phyloP scores from a whole-genome alignment of 2,329 filamentous ascomycete species.

The Arthrobotrys sphaeroides region DNA sequence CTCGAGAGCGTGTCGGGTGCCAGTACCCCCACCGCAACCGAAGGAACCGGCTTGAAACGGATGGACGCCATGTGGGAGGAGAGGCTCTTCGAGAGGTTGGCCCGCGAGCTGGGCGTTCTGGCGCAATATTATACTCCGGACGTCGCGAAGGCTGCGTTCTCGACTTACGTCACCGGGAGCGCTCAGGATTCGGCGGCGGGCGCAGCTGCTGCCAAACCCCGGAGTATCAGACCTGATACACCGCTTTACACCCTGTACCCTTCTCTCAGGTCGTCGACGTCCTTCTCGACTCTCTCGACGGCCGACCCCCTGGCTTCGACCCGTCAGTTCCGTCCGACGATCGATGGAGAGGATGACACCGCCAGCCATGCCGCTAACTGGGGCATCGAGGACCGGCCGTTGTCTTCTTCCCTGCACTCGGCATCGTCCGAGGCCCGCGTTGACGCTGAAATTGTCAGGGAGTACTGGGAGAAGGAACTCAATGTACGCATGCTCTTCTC shows the following conservation, averaged over 20 bases:
- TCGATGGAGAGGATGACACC: conserved; percentile 59
- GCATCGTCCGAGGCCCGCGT: conserved; percentile 55
- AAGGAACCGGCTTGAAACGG: conserved; percentile 57
- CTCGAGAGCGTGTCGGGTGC: conserved; percentile 59
- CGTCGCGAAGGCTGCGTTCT: conserved; percentile 75
- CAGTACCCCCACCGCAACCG: conserved; percentile 62
- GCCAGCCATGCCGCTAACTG: conserved; percentile 69
- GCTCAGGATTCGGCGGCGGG: background rate
- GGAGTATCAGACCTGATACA: conserved; percentile 24
- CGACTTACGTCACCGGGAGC: conserved; percentile 72
- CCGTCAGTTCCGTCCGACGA: conserved; percentile 56
- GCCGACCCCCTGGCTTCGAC: conserved; percentile 39
- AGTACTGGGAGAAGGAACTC: conserved; percentile 93
- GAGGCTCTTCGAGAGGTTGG: conserved; percentile 81
- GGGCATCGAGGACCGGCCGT: conserved; percentile 68
- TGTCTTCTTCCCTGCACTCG: conserved; percentile 61
- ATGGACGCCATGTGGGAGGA: conserved; percentile 72
- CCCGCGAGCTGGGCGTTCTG: conserved; percentile 83
- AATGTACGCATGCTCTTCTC: conserved; percentile 92
- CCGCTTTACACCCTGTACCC: conserved; percentile 37
- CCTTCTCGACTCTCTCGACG: conserved; percentile 29
- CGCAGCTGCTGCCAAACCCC: background rate
- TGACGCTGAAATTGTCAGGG: conserved; percentile 65
- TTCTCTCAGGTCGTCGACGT: conserved; percentile 33
- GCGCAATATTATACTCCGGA: conserved; percentile 86